A percentile compares a stretch with the other conserved stretches of the same genome.
These are phyloP conservation scores for Neurospora africana DNA, from an alignment of 495 filamentous ascomycete genomes.

Conservation along the genomic window DNA sequence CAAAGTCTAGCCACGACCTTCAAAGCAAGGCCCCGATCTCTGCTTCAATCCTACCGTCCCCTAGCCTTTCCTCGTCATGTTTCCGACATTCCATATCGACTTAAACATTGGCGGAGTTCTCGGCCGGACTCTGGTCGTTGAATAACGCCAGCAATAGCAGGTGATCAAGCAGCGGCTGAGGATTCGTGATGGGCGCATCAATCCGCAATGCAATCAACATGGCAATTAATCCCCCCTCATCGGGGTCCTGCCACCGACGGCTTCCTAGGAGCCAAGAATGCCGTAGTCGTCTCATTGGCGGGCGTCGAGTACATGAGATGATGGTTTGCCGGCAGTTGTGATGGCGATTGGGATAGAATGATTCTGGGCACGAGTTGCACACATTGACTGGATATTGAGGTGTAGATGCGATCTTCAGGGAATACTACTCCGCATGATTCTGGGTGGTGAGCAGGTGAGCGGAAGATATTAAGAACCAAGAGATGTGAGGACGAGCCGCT, in stretches of 20 bases:
- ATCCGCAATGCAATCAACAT: slow-evolving; percentile 3
- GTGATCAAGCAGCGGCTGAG: not conserved
- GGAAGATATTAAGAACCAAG: not conserved
- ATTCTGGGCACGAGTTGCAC: not conserved
- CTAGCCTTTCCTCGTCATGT: not conserved
- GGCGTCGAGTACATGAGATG: not conserved
- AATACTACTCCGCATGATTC: not conserved
- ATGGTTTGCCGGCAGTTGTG: slow-evolving; percentile 13
- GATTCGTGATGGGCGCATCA: not conserved
- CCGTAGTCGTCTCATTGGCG: slow-evolving; percentile 7
- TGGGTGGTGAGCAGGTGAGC: not conserved
- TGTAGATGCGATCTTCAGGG: not conserved
- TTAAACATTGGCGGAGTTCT: not conserved
- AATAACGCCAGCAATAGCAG: not conserved
- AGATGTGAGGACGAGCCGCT: slow-evolving; percentile 1
- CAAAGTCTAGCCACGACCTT: not conserved
- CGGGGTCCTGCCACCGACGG: not conserved
- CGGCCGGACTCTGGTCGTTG: not conserved
- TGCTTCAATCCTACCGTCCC: not conserved
- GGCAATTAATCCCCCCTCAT: slow-evolving; percentile 14
- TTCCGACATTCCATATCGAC: not conserved
- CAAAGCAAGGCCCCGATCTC: not conserved
- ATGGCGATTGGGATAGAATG: not conserved
- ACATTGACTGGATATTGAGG: not conserved
- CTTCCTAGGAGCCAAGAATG: not conserved